Base-by-base conservation (phyloP, 495 filamentous ascomycete species). In the Apiosordaria backusii region DNA sequence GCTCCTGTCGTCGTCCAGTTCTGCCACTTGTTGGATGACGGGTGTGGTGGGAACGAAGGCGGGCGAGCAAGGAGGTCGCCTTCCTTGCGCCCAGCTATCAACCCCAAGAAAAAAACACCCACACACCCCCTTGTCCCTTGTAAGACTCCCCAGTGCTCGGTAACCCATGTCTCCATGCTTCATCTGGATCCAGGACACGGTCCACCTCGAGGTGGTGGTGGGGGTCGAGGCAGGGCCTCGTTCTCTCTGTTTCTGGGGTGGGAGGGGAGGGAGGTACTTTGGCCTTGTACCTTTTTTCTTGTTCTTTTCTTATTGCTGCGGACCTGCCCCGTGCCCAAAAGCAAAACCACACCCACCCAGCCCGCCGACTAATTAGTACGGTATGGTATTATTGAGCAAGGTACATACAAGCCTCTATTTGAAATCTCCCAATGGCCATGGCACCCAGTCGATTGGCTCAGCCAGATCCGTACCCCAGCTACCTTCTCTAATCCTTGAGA, bases 401-500 rank as follows among this genome's bases (percentile, higher is more conserved):
- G 22, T 60, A 60, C 21, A 57, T 21, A 6, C 24, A 60, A 19
- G 57, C 64, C 66, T 70, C 62, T 53, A 65, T 69, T 72, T 54
- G 73, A 70, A 68, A 72, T 71, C 68, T 70, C 64, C 62, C 66
- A 60, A 52, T 26, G 26, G 61, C 57, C 57, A 57, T 66, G 60
- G 63, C 66, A 66, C 58, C 65, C 70, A 72, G 50, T 66, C 61
- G 70, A 70, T 67, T 72, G 73, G 71, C 67, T 68, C 57, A 61
- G 15, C 54, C 9, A 69, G 65, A 74, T 69, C 65, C 67, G 62
- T 62, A 60, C 59, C 70, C 67, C 62, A 45, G 35, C 35, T 45
- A 45, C 35, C 10, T 45, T 13, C 35, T 45, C 35, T 45, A 7
- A 57, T 62, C 61, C n/a, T 58, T 64, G 63, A 40, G 19, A 61